Conservation (phyloP, 2,329 filamentous ascomycete genomes). For the Fusarium keratoplasticum region DNA sequence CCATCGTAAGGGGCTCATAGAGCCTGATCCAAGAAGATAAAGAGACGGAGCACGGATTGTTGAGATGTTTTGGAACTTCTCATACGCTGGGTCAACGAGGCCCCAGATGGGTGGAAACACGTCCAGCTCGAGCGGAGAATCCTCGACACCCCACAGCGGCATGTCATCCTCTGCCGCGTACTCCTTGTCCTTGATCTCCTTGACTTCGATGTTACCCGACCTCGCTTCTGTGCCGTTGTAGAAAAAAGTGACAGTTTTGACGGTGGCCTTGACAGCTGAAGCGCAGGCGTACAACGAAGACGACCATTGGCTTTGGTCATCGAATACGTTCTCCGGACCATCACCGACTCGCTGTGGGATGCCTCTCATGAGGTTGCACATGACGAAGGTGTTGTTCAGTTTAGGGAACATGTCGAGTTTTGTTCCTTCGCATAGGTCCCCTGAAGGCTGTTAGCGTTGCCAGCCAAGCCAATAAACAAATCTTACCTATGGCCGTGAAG, state of each 20-base stretch:
- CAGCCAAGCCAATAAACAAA: neutral
- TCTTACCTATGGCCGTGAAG: neutral
- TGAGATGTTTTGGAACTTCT: constrained; percentile 13
- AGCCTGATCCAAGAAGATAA: constrained; percentile 11
- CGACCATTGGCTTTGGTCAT: constrained; percentile 55
- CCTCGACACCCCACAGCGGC: constrained; percentile 49
- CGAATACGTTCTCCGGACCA: constrained; percentile 48
- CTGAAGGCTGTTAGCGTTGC: neutral
- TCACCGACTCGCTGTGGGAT: constrained; percentile 51
- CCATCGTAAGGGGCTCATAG: neutral
- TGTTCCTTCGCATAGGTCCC: constrained; percentile 39
- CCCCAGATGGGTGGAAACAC: constrained; percentile 27
- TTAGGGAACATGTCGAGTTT: constrained; percentile 50
- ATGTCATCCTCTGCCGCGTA: constrained; percentile 46
- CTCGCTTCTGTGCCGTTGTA: constrained; percentile 52
- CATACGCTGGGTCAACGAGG: constrained; percentile 19
- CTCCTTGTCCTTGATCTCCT: constrained; percentile 49
- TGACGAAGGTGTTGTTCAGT: constrained; percentile 54
- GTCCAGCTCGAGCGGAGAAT: constrained; percentile 25
- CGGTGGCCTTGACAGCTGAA: constrained; percentile 52
- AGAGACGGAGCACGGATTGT: constrained; percentile 15
- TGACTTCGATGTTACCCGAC: constrained; percentile 49
- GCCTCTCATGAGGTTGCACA: constrained; percentile 56
- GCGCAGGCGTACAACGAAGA: constrained; percentile 57
- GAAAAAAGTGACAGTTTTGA: constrained; percentile 58